A percentile compares a stretch with the other conserved stretches of the same genome.
These are phyloP conservation scores for Chrysosporium keratinophilum DNA, from an alignment of 2,329 filamentous ascomycete species.

Conservation along the genomic window DNA sequence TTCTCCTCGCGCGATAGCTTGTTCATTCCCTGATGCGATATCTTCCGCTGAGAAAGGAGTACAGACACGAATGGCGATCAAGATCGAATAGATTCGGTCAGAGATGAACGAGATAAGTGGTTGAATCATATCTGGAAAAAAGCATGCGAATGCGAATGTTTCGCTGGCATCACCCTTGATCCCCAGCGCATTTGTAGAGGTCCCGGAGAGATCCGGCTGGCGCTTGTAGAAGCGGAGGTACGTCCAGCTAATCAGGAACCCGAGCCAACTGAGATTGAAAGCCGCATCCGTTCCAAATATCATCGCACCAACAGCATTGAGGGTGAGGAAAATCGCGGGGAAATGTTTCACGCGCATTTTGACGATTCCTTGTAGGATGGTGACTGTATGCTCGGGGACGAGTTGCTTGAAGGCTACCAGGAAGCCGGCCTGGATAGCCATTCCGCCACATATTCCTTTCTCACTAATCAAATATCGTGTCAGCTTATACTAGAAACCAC, in stretches of 20 bases:
- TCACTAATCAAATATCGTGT: slow-evolving; percentile 41
- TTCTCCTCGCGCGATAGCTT: slow-evolving; percentile 56
- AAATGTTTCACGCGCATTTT: slow-evolving; percentile 79
- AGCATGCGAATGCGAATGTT: slow-evolving; percentile 89
- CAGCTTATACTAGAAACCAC: background rate
- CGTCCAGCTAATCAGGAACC: slow-evolving; percentile 81
- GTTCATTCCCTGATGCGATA: slow-evolving; percentile 60
- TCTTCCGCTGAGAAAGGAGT: slow-evolving; percentile 77
- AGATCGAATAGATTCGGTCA: slow-evolving; percentile 60
- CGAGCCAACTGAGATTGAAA: slow-evolving; percentile 66
- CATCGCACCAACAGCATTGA: slow-evolving; percentile 58
- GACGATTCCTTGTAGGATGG: slow-evolving; percentile 75
- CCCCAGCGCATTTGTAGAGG: slow-evolving; percentile 43
- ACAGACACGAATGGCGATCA: slow-evolving; percentile 68
- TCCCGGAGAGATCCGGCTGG: slow-evolving; percentile 45
- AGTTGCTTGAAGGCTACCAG: slow-evolving; percentile 97
- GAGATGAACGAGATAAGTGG: slow-evolving; percentile 64
- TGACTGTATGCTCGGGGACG: slow-evolving; percentile 91
- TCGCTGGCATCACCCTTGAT: slow-evolving; percentile 88
- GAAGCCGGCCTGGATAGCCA: slow-evolving; percentile 83
- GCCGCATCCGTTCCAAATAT: slow-evolving; percentile 62
- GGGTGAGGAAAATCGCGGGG: slow-evolving; percentile 63
- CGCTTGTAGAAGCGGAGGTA: slow-evolving; percentile 91
- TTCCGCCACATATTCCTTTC: slow-evolving; percentile 76
- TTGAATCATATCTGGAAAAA: slow-evolving; percentile 80